A percentile compares a stretch with the other conserved stretches of the same genome.
Evolutionary conservation across 805 yeast species (phyloP).

Genomic region (Cyberlindnera maclurae): DNA sequence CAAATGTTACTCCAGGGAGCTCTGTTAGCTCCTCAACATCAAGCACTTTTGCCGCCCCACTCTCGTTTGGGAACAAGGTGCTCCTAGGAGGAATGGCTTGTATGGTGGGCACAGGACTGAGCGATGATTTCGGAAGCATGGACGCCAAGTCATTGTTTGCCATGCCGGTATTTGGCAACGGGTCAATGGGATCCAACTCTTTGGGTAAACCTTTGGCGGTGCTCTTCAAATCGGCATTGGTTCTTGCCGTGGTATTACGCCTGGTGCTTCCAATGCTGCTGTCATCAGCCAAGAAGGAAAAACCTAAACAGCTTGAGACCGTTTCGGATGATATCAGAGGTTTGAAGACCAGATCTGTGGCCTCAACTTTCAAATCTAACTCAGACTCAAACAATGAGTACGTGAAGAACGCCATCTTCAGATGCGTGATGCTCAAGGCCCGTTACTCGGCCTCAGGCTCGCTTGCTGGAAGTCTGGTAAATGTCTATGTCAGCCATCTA

Average conservation of each 20-base stretch:
- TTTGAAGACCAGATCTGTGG: constrained; percentile 11
- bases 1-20: constrained; percentile 17
- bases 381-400: constrained; percentile 17
- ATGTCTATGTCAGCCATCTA: constrained; percentile 20
- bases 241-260: constrained; percentile 23
- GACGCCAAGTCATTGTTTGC: constrained; percentile 39
- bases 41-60: constrained; percentile 3
- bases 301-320: neutral
- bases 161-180: constrained; percentile 34
- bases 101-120: constrained; percentile 53
- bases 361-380: constrained; percentile 12
- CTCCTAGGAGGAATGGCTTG: constrained; percentile 60
- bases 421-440: constrained; percentile 19
- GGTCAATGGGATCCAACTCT: constrained; percentile 23
- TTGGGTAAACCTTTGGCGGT: constrained; percentile 23
- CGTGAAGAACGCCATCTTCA: constrained; percentile 22
- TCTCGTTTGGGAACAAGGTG: constrained; percentile 36
- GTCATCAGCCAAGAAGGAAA: constrained; percentile 4
- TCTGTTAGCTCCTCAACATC: constrained; percentile 14
- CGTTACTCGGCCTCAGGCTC: constrained; percentile 14
- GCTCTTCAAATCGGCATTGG: constrained; percentile 22
- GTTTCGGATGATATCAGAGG: constrained; percentile 19
- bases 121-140: constrained; percentile 42
- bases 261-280: constrained; percentile 20
- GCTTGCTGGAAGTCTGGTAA: constrained; percentile 14